Evolutionary conservation across 2,329 filamentous ascomycete genomes (phyloP).

Genomic region (Penicillium oxalicum): DNA sequence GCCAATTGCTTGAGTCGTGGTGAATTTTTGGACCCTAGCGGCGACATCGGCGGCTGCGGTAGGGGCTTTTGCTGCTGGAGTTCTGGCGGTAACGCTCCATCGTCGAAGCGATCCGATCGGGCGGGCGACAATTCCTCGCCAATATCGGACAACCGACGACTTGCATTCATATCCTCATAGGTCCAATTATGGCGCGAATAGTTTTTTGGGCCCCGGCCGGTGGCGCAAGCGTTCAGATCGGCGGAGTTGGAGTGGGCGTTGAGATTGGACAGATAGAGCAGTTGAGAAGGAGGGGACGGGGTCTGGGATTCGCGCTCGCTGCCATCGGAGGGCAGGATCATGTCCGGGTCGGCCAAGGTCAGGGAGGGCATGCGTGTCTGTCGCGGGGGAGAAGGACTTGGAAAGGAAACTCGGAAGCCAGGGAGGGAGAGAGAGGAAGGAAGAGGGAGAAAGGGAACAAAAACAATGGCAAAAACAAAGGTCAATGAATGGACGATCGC

Average conservation of each 20-base stretch:
- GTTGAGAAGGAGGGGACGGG: slow-evolving; percentile 49
- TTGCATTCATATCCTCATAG: slow-evolving; percentile 33
- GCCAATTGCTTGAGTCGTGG: slow-evolving; percentile 42
- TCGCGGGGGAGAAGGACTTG: slow-evolving; percentile 8
- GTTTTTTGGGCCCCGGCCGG: slow-evolving; percentile 22
- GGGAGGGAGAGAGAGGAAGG: slow-evolving; percentile 1
- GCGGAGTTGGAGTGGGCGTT: slow-evolving; percentile 30
- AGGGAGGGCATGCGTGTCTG: slow-evolving; percentile 59
- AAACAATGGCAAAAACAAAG: no score
- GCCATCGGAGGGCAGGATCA: slow-evolving; percentile 79
- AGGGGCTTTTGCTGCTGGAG: background rate
- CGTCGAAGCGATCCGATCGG: slow-evolving; percentile 16
- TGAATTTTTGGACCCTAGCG: slow-evolving; percentile 1
- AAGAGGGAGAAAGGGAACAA: background rate
- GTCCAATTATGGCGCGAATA: slow-evolving; percentile 32
- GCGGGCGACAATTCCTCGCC: slow-evolving; percentile 37
- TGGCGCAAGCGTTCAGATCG: slow-evolving; percentile 9
- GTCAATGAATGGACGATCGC: no score
- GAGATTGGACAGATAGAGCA: slow-evolving; percentile 42
- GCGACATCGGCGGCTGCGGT: slow-evolving; percentile 12
- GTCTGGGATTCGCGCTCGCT: slow-evolving; percentile 44
- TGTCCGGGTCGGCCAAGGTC: slow-evolving; percentile 86
- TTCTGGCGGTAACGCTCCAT: background rate
- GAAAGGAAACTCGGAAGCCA: background rate
- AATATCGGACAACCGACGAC: slow-evolving; percentile 42